Percentiles rank a stretch among this genome's conserved stretches.
These are phyloP conservation scores for Pisolithus sp. DNA, from an alignment of 768 basidiomycete genomes.

Conservation along the genomic window DNA sequence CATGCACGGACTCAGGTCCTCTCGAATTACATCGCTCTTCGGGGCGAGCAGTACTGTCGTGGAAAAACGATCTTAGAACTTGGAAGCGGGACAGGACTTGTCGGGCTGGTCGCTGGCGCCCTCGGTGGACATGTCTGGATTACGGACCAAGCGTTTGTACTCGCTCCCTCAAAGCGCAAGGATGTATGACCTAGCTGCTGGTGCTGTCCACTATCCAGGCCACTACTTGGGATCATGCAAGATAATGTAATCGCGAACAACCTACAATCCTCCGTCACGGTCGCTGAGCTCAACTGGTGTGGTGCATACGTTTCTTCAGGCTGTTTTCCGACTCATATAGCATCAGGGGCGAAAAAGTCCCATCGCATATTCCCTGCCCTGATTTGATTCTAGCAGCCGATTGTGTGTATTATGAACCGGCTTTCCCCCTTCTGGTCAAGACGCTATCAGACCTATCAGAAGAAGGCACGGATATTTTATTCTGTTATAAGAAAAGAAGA, in stretches of 20 bases:
- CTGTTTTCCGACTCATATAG: conserved; percentile 1
- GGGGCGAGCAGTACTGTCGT: conserved; percentile 42
- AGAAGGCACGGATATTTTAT: conserved; percentile 60
- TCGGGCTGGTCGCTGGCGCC: conserved; percentile 76
- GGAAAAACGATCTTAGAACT: conserved; percentile 69
- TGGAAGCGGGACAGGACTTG: conserved; percentile 88
- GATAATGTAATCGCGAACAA: conserved; percentile 66
- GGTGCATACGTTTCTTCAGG: conserved; percentile 17
- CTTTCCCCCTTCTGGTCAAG: conserved; percentile 80
- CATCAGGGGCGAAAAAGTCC: conserved; percentile 59
- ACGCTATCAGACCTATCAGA: conserved; percentile 65
- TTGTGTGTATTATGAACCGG: conserved; percentile 93
- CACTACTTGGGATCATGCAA: conserved; percentile 72
- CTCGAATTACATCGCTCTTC: conserved; percentile 63
- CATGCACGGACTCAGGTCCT: conserved; percentile 50
- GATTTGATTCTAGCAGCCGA: conserved; percentile 85
- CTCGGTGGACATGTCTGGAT: conserved; percentile 69
- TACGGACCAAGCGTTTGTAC: conserved; percentile 85
- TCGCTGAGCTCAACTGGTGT: conserved; percentile 79
- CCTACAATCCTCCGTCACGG: conserved; percentile 44
- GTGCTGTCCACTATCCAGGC: conserved; percentile 36
- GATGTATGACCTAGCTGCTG: conserved; percentile 6
- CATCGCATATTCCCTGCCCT: conserved; percentile 40
- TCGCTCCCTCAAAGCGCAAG: conserved; percentile 7
- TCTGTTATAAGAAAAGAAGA: conserved; percentile 91